Evolutionary conservation across 73 alveolate species (phyloP), one percentile per base, ranked within the genome.

Genomic region (Symbiodinium natans): DNA sequence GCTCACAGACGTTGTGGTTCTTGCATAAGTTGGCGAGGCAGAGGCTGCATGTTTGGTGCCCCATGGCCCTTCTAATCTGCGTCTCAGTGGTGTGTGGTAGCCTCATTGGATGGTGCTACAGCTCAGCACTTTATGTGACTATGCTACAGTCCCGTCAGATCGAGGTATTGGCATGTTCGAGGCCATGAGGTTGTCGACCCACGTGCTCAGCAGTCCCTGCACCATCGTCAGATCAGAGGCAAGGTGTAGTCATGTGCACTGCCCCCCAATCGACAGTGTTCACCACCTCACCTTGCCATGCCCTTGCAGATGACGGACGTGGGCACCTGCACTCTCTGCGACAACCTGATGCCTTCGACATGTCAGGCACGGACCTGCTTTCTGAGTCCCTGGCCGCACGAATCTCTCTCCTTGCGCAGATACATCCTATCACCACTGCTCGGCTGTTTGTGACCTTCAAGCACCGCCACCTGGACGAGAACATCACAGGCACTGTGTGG

Each of bases 401-500:
- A n/a, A 46, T 46, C 21, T 46, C 59, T 46, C 13, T 6, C 59
- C 59, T 11, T 23, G 27, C 38, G 97, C 77, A 90, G 97, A 71
- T 90, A 71, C 97, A 90, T 73, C 97, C 97, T 40, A 90, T 90
- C 40, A 90, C 97, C 82, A 90, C 89, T n/a, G 97, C 97, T 52
- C 97, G 97, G 89, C 97, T 90, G 80, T 90, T 85, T 40, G 97
- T 90, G 82, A 90, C 77, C 82, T 90, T 90, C 97, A 90, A 90
- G 56, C 97, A 90, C 39, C 97, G 97, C 38, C 97, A 90, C 77
- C 97, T 90, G 89, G 97, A 73, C 54, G 97, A 90, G 84, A 90
- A 90, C 97, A 90, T 90, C 97, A 90, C 97, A n/a, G 97, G 97
- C 41, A 59, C 97, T 39, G 97, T 90, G 80, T 90, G 97, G 97